Conservation (phyloP, 2,329 filamentous ascomycete species). For the Colletotrichum gloeosporioides region DNA sequence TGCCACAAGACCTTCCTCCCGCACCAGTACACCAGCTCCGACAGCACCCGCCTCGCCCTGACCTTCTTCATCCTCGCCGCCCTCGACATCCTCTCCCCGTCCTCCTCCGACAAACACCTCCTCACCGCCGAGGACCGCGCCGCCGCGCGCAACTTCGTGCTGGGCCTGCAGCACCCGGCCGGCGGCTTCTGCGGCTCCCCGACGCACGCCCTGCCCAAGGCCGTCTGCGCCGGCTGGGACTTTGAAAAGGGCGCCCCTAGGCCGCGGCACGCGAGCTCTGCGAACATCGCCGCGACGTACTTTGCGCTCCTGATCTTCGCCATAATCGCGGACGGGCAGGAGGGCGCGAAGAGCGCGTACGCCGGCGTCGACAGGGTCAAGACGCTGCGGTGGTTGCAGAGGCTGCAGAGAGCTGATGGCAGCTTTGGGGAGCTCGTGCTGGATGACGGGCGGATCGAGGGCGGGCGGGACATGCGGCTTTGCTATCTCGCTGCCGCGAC, state of each 20-base stretch:
- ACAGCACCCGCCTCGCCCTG: constrained; percentile 88
- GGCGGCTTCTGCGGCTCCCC: constrained; percentile 92
- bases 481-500: constrained; percentile 85
- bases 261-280: constrained; percentile 43
- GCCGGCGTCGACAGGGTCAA: constrained; percentile 69
- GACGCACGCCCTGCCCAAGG: constrained; percentile 58
- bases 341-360: constrained; percentile 50
- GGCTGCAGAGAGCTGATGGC: constrained; percentile 81
- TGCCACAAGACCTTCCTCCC: constrained; percentile 85
- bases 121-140: constrained; percentile 49
- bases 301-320: constrained; percentile 83
- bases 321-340: constrained; percentile 45
- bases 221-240: constrained; percentile 28
- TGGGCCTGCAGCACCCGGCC: constrained; percentile 81
- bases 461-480: constrained; percentile 84
- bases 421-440: constrained; percentile 87
- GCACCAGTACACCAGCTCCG: constrained; percentile 82
- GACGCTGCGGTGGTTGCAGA: constrained; percentile 76
- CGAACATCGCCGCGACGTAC: constrained; percentile 86
- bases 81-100: constrained; percentile 76
- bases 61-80: constrained; percentile 89
- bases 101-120: constrained; percentile 39
- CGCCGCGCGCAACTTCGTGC: constrained; percentile 74
- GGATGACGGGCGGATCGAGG: constrained; percentile 65
- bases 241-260: constrained; percentile 12